phyloP scores from a whole-genome alignment of 1,284 basidiomycete genomes.

The Ustanciosporium gigantosporum region DNA sequence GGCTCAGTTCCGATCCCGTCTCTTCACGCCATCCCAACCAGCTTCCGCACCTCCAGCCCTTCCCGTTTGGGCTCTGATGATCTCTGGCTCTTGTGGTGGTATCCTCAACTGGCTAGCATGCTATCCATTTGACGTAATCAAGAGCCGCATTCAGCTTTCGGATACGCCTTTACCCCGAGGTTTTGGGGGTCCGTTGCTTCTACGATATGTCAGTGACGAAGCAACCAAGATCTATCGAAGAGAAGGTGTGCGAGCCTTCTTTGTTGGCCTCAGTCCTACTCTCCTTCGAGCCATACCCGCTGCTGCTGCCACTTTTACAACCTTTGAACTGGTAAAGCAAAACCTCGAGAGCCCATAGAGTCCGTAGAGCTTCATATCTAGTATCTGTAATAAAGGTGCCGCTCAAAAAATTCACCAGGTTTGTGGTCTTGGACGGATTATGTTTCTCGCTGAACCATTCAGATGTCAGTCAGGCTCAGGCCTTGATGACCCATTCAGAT shows the following conservation, averaged over 20 bases:
- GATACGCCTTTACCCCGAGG: conserved; percentile 16
- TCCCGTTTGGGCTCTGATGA: conserved; percentile 85
- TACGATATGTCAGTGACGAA: conserved; percentile 31
- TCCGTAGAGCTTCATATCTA: too few relatives aligned
- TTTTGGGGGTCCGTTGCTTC: conserved; percentile 8
- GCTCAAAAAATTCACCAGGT: too few relatives aligned
- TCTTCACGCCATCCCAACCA: conserved; percentile 36
- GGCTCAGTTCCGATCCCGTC: conserved; percentile 69
- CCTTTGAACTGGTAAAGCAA: conserved; percentile 44
- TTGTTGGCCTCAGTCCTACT: conserved; percentile 41
- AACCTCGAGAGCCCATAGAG: conserved; percentile 9
- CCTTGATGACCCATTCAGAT: too few relatives aligned
- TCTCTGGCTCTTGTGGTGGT: conserved; percentile 85
- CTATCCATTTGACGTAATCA: conserved; percentile 71
- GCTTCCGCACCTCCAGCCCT: conserved; percentile 60
- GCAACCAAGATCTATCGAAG: conserved; percentile 11
- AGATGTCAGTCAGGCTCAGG: too few relatives aligned
- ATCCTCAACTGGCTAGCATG: conserved; percentile 91
- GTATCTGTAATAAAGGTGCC: too few relatives aligned
- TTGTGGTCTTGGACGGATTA: too few relatives aligned
- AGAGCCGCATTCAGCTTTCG: conserved; percentile 34
- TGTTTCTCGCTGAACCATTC: too few relatives aligned
- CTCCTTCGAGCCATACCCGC: conserved; percentile 48
- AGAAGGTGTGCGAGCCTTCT: conserved; percentile 28
- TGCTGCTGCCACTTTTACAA: conserved; percentile 48